Conservation (phyloP, 805 yeast genomes). For the Metschnikowia lochheadii region DNA sequence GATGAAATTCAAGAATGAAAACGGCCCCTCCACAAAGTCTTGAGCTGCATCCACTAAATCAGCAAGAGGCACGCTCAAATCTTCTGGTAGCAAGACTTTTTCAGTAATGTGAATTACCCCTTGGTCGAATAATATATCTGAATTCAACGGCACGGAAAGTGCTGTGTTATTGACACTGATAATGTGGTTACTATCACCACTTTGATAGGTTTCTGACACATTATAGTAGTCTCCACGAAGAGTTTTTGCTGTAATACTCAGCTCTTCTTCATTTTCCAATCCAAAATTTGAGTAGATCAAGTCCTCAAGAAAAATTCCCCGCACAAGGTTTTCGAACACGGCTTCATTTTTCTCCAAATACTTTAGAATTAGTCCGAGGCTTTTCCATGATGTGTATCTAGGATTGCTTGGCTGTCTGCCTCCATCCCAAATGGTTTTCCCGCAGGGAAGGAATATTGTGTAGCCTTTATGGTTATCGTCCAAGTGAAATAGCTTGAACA, state of each 20-base stretch:
- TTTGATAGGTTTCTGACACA: slow-evolving; percentile 19
- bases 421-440: slow-evolving; percentile 26
- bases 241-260: slow-evolving; percentile 15
- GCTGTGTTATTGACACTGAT: slow-evolving; percentile 29
- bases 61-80: slow-evolving; percentile 46
- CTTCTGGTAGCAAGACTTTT: slow-evolving; percentile 52
- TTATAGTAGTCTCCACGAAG: slow-evolving; percentile 28
- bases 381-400: slow-evolving; percentile 53
- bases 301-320: slow-evolving; percentile 57
- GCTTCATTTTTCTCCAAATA: slow-evolving; percentile 53
- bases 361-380: slow-evolving; percentile 53
- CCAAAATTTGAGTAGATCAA: slow-evolving; percentile 63
- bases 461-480: slow-evolving; percentile 58
- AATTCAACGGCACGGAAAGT: slow-evolving; percentile 37
- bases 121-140: slow-evolving; percentile 71
- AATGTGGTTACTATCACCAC: slow-evolving; percentile 20
- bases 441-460: slow-evolving; percentile 75
- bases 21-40: slow-evolving; percentile 14
- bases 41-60: slow-evolving; percentile 58
- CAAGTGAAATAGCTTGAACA: slow-evolving; percentile 49
- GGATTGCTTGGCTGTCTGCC: slow-evolving; percentile 3
- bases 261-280: slow-evolving; percentile 18
- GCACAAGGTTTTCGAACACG: slow-evolving; percentile 49
- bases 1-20: slow-evolving; percentile 44
- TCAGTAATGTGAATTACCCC: slow-evolving; percentile 80